A percentile compares a stretch with the other conserved stretches of the same genome.
Conservation (phyloP, 805 yeast species). For the Pichia californica region DNA sequence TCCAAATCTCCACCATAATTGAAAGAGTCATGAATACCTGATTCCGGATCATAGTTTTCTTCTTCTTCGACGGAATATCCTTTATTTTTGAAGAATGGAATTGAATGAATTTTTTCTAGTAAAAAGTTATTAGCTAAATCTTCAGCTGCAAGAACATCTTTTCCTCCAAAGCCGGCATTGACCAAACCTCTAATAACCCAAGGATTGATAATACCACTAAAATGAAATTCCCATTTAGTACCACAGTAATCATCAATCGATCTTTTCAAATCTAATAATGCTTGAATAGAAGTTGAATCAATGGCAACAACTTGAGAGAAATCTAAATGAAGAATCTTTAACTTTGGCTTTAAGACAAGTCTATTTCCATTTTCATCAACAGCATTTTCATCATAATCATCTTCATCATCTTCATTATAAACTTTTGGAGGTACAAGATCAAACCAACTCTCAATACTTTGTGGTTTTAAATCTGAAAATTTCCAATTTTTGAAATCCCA, state of each 20-base stretch:
- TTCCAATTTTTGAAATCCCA: not conserved
- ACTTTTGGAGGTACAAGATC: too few species aligned
- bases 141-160: not conserved
- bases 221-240: conserved; percentile 82
- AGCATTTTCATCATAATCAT: not conserved
- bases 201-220: conserved; percentile 75
- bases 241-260: conserved; percentile 70
- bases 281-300: conserved; percentile 77
- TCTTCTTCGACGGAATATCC: not conserved
- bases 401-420: not conserved
- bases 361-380: conserved; percentile 3
- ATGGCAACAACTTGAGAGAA: conserved; percentile 68
- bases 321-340: conserved; percentile 73
- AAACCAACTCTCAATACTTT: too few species aligned
- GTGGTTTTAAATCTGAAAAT: not conserved
- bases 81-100: not conserved
- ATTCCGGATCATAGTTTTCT: conserved; percentile 1
- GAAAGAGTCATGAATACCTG: not conserved
- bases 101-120: not conserved
- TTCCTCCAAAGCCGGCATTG: conserved; percentile 66
- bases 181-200: conserved; percentile 80
- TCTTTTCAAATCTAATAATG: conserved; percentile 67
- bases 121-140: conserved; percentile 6
- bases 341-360: conserved; percentile 39
- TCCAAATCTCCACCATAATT: conserved; percentile 14